These are phyloP conservation scores for Tolypocladium cylindrosporum DNA, from an alignment of 2,329 filamentous ascomycete species.

Conservation along the genomic window DNA sequence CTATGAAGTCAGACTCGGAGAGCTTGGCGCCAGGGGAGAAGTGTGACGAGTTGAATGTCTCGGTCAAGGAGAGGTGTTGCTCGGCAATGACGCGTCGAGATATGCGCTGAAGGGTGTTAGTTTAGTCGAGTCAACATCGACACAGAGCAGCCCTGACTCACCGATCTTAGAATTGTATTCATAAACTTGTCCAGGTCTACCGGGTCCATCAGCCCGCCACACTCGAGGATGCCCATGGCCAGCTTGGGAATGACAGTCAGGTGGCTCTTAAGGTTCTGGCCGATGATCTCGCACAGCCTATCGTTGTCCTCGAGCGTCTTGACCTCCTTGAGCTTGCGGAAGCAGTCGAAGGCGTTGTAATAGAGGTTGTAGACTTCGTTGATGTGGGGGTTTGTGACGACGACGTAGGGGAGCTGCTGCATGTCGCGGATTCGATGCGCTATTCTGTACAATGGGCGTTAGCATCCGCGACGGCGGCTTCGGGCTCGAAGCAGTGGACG, in stretches of 20 bases:
- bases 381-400: conserved; percentile 91
- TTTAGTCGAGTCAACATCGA: background rate
- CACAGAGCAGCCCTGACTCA: conserved; percentile 28
- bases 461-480: background rate
- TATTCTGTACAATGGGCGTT: conserved; percentile 41
- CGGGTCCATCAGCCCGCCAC: conserved; percentile 69
- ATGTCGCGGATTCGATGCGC: conserved; percentile 94
- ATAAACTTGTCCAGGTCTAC: conserved; percentile 87
- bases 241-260: conserved; percentile 88
- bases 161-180: conserved; percentile 84
- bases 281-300: conserved; percentile 68
- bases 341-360: conserved; percentile 88
- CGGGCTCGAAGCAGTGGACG: background rate
- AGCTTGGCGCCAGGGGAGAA: conserved; percentile 75
- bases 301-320: conserved; percentile 86
- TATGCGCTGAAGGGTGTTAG: conserved; percentile 54
- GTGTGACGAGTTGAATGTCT: conserved; percentile 85
- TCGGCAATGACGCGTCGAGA: conserved; percentile 94
- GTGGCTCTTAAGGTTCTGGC: conserved; percentile 74
- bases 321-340: conserved; percentile 77
- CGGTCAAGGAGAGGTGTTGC: conserved; percentile 88
- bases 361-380: conserved; percentile 95
- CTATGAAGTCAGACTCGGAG: conserved; percentile 73
- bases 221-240: conserved; percentile 89
- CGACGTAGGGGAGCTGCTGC: conserved; percentile 90